Evolutionary conservation across 1,284 basidiomycete species (phyloP), one percentile per base, ranked within the genome.

Genomic region (Rhodotorula sp.): DNA sequence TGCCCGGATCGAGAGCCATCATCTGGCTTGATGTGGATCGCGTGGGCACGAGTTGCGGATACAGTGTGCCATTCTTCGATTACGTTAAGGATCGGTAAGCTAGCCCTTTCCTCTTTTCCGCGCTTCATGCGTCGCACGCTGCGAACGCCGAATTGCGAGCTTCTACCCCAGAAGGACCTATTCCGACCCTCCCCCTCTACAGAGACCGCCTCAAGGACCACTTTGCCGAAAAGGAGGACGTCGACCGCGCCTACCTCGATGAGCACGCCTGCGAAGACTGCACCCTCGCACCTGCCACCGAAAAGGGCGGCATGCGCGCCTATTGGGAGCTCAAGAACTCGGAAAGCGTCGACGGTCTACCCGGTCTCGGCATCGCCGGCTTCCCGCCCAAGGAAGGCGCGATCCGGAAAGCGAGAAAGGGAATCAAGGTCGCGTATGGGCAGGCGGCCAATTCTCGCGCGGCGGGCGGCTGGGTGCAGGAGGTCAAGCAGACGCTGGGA

Each of bases 11-110:
- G 5, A 54, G 77, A 23, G 62, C 68, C 14, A 64, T 78, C 64
- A 72, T 78, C 26, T 74, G 74, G 76, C 54, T 78, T 21, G 76
- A 78, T 57, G 60, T 78, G 2, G 68, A 75, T n/a, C 69, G 75
- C 39, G 75, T 77, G 48, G 73, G 75, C 6, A 72, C 76, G 3
- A 67, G 63, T 31, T 78, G 77, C 65, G 77, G 77, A 1, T 75
- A 64, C 62, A 60, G 57, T 6, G 71, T 78, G 5, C 77, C 77
- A 0, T 74, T 69, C 62, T 77, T 68, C 52, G 65, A 73, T 23
- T 78, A 70, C 60, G 62, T 59, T 21, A 69, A 66, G 31, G 76
- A 77, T 16, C 47, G 76, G 65, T 63, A n/a, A 34, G 66, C 46
- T 29, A 16, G 49, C 21, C 18, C 15, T 57, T 20, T 29, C 54